phyloP scores from a whole-genome alignment of 257 asterid species.

The Plectranthus barbatus region DNA sequence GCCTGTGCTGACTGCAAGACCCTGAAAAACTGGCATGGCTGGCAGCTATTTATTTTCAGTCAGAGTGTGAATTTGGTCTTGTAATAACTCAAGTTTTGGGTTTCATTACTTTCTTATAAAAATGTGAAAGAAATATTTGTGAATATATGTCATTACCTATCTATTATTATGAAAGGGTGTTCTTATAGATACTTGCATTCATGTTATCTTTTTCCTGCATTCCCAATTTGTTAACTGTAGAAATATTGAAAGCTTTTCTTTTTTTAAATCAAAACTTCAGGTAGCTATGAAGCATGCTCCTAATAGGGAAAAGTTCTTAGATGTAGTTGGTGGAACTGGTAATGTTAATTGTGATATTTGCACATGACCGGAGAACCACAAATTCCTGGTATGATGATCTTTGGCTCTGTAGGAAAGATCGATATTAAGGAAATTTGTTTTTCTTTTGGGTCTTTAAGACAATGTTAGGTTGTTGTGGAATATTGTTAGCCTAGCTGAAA shows the following conservation, averaged over 20 bases:
- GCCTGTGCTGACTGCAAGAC: slow-evolving; percentile 85
- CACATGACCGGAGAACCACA: slow-evolving; percentile 92
- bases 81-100: not conserved
- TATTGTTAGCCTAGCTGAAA: slow-evolving; percentile 2
- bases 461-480: not conserved
- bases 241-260: not conserved
- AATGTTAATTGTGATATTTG: slow-evolving; percentile 68
- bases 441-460: not conserved
- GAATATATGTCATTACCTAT: not conserved
- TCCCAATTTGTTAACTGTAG: not conserved
- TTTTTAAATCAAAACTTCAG: slow-evolving; percentile 33
- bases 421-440: not conserved
- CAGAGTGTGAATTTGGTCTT: not conserved
- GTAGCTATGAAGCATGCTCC: slow-evolving; percentile 98
- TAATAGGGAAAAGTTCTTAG: slow-evolving; percentile 89
- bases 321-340: slow-evolving; percentile 65
- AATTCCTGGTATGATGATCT: slow-evolving; percentile 70
- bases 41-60: slow-evolving; percentile 28
- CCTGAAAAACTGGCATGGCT: slow-evolving; percentile 88
- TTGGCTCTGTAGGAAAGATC: slow-evolving; percentile 2
- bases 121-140: not conserved
- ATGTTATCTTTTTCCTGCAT: not conserved
- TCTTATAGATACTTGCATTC: not conserved
- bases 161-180: too few species aligned
- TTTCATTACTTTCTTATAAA: not conserved